Percentiles rank a stretch among this genome's conserved stretches.
Evolutionary conservation across 2,329 filamentous ascomycete genomes (phyloP).

Genomic region (Bertia moriformis): DNA sequence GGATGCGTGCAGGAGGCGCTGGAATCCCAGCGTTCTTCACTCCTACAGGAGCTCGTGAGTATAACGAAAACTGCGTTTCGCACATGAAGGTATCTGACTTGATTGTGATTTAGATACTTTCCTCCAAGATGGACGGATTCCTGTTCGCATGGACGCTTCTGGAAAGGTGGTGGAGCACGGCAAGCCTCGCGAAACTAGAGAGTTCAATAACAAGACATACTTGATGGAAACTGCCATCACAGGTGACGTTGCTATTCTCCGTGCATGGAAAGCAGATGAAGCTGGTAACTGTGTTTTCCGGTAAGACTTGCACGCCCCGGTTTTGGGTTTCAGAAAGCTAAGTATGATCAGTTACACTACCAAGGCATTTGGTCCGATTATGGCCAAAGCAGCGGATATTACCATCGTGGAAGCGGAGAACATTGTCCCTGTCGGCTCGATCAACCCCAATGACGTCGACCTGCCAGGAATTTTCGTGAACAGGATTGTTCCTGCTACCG

Average conservation of each 20-base stretch:
- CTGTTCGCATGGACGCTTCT: conserved; percentile 41
- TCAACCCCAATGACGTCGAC: conserved; percentile 62
- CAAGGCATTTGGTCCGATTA: conserved; percentile 59
- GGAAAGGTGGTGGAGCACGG: conserved; percentile 50
- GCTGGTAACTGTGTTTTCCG: conserved; percentile 70
- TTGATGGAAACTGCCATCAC: conserved; percentile 65
- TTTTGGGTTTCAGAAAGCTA: too few species aligned
- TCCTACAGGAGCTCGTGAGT: conserved; percentile 53
- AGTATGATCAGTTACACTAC: conserved; percentile 57
- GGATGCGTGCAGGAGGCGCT: conserved; percentile 57
- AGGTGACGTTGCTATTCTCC: conserved; percentile 64
- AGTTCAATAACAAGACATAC: conserved; percentile 60
- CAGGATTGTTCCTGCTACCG: conserved; percentile 61
- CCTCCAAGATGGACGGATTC: conserved; percentile 54
- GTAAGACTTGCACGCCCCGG: conserved; percentile 19
- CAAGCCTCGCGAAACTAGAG: conserved; percentile 52
- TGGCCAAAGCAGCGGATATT: conserved; percentile 66
- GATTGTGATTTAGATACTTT: conserved; percentile 34
- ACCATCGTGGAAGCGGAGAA: conserved; percentile 78
- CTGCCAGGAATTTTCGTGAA: conserved; percentile 74
- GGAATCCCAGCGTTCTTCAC: conserved; percentile 74
- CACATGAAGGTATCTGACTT: background rate
- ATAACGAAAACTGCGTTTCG: too few species aligned
- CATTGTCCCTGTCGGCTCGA: conserved; percentile 61
- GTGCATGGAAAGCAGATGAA: conserved; percentile 63